Base-by-base conservation (phyloP, 2,329 filamentous ascomycete species). In the Claviceps fusiformis region DNA sequence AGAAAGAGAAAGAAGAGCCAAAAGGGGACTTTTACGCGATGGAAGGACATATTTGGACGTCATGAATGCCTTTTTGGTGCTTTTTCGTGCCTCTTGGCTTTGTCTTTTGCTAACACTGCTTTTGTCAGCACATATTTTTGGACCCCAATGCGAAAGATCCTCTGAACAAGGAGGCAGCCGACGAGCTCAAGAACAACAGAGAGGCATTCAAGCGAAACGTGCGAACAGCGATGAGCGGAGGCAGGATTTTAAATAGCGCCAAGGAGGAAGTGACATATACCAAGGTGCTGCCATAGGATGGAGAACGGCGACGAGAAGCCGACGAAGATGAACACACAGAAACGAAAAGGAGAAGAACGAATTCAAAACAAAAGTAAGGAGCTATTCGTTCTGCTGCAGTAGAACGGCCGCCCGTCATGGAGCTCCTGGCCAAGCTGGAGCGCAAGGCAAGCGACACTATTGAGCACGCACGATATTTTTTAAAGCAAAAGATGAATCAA, bases 71-170 rank as follows among this genome's bases (percentile, higher is more conserved):
- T 17, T 37, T 37, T 37, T 37, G 24, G 2, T 24, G 24, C 24
- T 24, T 24, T 24, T 24, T 24, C 24, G 24, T 24, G 24, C 24
- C 24, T 37, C 4, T 37, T 31, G 17, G 19, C 24, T 35, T 2
- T 24, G 24, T 24, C 15, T 13, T 7, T 49, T 53, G 57, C 64
- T 68, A 60, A 67, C 54, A 43, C 10, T 39, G 2, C 33, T 17
- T 5, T 43, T 54, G 50, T 70, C 37, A 95, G 86, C 97, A 97
- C 68, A 79, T 98, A 53, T 98, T 98, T 78, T 83, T 97, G 59
- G 93, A 98, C 70, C 93, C 93, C 19, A 98, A 98, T 67, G 90
- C 93, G 10, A 91, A 87, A 51, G 93, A 98, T 67, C 93, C 93
- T n/a, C 75, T 98, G 58, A 98, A 98, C 73, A 96, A 98, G 76